A percentile compares a stretch with the other conserved stretches of the same genome.
Conservation (phyloP, 169 alveolate genomes). For the Plasmodium malariae region DNA sequence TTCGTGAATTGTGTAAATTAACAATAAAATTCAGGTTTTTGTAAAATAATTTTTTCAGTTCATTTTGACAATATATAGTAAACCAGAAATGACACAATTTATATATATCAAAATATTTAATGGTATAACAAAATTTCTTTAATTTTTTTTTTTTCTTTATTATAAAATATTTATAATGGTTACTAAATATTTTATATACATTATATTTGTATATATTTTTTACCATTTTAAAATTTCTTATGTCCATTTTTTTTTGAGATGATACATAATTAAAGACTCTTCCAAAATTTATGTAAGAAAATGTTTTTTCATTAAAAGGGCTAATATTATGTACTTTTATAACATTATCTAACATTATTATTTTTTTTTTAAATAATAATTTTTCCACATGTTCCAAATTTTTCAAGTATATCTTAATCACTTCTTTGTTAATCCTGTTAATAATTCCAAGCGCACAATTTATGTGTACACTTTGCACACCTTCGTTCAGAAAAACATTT, state of each 20-base stretch:
- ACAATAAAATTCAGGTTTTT: constrained; percentile 32
- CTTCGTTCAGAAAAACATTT: constrained; percentile 8
- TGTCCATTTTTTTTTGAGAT: constrained; percentile 52
- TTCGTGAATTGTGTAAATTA: constrained; percentile 43
- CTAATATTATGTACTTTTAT: constrained; percentile 10
- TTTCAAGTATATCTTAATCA: neutral
- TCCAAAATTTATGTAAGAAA: constrained; percentile 18
- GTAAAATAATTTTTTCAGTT: constrained; percentile 26
- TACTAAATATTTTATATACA: constrained; percentile 52
- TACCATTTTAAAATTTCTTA: constrained; percentile 55
- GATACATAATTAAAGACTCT: constrained; percentile 11
- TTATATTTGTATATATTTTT: constrained; percentile 46
- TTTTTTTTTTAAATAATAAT: neutral
- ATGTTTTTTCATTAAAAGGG: constrained; percentile 14
- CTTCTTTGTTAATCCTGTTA: constrained; percentile 3
- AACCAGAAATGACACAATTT: constrained; percentile 37
- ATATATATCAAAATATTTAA: constrained; percentile 35
- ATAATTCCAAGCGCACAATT: neutral
- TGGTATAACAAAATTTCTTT: constrained; percentile 42
- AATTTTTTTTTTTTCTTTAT: constrained; percentile 58
- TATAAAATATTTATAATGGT: constrained; percentile 31
- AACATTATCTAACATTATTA: neutral
- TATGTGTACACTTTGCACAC: neutral
- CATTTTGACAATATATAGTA: constrained; percentile 51
- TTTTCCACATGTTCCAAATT: constrained; percentile 7